phyloP scores from a whole-genome alignment of 2,329 filamentous ascomycete species.

The Alternaria hordeiaustralica region DNA sequence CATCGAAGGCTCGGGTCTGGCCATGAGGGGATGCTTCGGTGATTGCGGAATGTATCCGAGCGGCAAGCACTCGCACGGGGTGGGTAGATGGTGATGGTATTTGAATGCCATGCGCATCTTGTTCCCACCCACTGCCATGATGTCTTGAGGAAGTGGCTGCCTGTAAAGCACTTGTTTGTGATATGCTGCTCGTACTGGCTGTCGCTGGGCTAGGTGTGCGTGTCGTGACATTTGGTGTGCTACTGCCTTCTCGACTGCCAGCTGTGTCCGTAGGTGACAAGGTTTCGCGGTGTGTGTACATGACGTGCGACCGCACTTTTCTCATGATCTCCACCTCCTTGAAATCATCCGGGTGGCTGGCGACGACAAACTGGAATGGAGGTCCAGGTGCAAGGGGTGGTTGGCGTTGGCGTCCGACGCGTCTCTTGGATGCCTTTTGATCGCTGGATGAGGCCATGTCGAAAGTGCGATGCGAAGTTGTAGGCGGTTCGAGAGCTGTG shows the following conservation, averaged over 20 bases:
- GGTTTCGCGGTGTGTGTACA: conserved; percentile 44
- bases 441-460: conserved; percentile 32
- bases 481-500: neutral
- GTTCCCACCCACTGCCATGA: conserved; percentile 23
- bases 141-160: conserved; percentile 10
- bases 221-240: conserved; percentile 10
- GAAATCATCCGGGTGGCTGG: conserved; percentile 44
- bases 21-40: conserved; percentile 29
- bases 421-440: conserved; percentile 30
- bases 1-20: conserved; percentile 28
- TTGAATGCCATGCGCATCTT: conserved; percentile 24
- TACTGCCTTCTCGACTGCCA: conserved; percentile 25
- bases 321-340: conserved; percentile 40
- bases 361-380: conserved; percentile 42
- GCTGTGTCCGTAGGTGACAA: conserved; percentile 22
- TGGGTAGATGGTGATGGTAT: conserved; percentile 27
- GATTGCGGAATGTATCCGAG: conserved; percentile 32
- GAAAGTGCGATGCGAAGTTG: neutral
- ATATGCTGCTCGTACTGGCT: conserved; percentile 19
- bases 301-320: conserved; percentile 46
- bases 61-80: conserved; percentile 29
- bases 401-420: conserved; percentile 37
- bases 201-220: conserved; percentile 32
- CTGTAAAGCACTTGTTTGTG: conserved; percentile 17
- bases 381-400: conserved; percentile 44